Conservation (phyloP, 2,329 filamentous ascomycete genomes). For the Venturia carpophila region DNA sequence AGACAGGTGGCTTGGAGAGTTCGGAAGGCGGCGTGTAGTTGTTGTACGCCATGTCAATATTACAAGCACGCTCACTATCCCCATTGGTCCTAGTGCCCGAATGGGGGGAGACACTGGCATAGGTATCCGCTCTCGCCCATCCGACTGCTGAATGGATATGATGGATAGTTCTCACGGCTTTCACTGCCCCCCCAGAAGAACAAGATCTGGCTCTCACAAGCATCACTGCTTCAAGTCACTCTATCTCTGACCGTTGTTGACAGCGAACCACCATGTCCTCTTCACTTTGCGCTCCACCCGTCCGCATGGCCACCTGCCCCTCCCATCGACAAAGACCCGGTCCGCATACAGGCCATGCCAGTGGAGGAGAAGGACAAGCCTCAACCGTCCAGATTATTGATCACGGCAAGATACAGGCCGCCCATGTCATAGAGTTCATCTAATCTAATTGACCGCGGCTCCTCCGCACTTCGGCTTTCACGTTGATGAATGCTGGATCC, state of each 20-base stretch:
- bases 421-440: background rate
- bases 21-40: background rate
- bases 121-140: background rate
- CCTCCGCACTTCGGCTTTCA: background rate
- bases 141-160: background rate
- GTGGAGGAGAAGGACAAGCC: background rate
- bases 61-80: background rate
- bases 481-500: background rate
- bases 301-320: background rate
- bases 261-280: background rate
- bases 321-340: background rate
- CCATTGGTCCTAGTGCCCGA: background rate
- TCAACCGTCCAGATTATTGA: background rate
- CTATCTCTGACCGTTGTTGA: background rate
- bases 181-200: background rate
- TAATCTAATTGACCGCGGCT: background rate
- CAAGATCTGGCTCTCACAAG: background rate
- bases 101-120: background rate
- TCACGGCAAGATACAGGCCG: background rate
- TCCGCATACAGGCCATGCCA: background rate
- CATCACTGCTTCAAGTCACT: background rate
- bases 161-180: background rate
- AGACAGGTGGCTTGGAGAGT: background rate
- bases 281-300: background rate
- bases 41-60: background rate